phyloP scores from a whole-genome alignment of 768 basidiomycete species.

The Serpula lacrymans region DNA sequence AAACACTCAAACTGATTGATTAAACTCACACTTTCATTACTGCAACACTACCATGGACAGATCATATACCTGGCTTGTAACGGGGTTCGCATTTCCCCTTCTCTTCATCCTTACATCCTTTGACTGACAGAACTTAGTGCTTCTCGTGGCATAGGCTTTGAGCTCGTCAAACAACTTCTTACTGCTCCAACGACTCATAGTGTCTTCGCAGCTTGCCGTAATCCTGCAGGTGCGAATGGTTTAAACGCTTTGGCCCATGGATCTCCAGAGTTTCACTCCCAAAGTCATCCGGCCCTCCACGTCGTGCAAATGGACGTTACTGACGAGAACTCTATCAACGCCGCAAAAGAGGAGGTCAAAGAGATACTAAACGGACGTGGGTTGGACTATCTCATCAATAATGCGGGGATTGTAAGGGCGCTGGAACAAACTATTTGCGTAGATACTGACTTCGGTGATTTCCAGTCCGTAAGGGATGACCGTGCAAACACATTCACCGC shows the following conservation, averaged over 20 bases:
- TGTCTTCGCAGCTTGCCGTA: conserved; percentile 30
- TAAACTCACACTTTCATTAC: no score
- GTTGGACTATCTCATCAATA: conserved; percentile 39
- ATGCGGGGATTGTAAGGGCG: conserved; percentile 32
- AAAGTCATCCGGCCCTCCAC: no score
- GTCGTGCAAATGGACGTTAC: conserved; percentile 31
- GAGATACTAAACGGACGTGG: conserved; percentile 14
- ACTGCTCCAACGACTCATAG: conserved; percentile 15
- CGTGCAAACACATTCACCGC: conserved; percentile 22
- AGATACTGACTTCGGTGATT: background rate
- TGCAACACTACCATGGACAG: no score
- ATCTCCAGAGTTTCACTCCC: no score
- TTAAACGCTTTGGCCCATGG: conserved; percentile 24
- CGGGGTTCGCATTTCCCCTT: no score
- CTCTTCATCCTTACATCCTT: no score
- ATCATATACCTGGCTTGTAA: no score
- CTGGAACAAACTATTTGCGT: background rate
- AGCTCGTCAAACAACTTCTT: conserved; percentile 21
- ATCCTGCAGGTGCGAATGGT: conserved; percentile 16
- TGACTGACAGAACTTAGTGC: no score
- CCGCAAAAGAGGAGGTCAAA: conserved; percentile 16
- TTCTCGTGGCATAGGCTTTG: conserved; percentile 29
- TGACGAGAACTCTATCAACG: conserved; percentile 24
- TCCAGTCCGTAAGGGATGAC: conserved; percentile 21
- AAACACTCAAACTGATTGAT: no score